Base-by-base conservation (phyloP, 257 asterid genomes). In the Solanum bukasovii region DNA sequence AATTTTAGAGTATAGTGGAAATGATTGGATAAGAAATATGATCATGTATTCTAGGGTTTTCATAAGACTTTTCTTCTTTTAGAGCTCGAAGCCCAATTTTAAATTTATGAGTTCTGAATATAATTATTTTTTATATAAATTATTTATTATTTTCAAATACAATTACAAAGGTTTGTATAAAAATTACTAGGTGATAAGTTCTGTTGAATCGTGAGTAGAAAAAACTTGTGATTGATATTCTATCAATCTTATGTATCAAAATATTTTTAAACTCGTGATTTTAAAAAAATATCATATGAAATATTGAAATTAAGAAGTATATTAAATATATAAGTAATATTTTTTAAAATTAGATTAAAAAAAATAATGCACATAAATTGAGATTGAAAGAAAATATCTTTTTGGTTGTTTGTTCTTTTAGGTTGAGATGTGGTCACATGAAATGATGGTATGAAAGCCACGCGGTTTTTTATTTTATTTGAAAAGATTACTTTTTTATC, bases 11-110 rank as follows among this genome's bases (percentile, higher is more conserved):
- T 35, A 18, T 56, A 86, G 85, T 56, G 52, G 87, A 11, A 65
- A 85, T 74, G 90, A 70, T 84, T 13, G 77, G 72, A 81, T 56
- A 81, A 34, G 56, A 83, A 83, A 70, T 74, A 33, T 59, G 87
- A 33, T n/a, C 37, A 84, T 86, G 91, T 72, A 4, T 72, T 84
- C 91, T 93, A 92, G 94, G 95, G 95, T 90, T 94, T 90, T 84
- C 84, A 88, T 85, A 86, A 34, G 23, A 89, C 88, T 88, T 74
- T 23, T 79, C 68, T 68, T 72, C 65, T 0, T 0, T 56, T 18
- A 56, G 23, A 56, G n/a, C 4, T 20, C 25, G 1, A 20, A 1
- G 2, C 11, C 0, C 11, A 20, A 70, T 29, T 70, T 70, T 70
- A 31, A 70, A 31, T 70, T 29, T 70, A 31, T 31, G n/a, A 14